Evolutionary conservation across 768 basidiomycete genomes (phyloP).

Genomic region (Paxillus ammoniavirescens): DNA sequence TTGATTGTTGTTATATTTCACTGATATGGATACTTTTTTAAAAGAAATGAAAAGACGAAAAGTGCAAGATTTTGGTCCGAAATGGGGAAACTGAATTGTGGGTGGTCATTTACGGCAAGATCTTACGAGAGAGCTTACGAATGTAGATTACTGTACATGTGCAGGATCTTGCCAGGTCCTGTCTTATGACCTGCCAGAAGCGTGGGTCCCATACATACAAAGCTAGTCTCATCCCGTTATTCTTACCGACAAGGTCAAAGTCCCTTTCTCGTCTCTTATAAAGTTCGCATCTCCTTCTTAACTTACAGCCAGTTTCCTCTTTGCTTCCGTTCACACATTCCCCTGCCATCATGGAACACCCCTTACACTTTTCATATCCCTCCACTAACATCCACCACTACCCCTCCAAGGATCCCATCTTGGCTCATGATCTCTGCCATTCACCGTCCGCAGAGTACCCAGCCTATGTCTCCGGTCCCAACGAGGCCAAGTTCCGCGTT

Average conservation of each 20-base stretch:
- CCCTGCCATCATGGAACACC: slow-evolving; percentile 16
- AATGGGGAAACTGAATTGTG: slow-evolving; percentile 25
- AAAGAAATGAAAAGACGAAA: slow-evolving; percentile 20
- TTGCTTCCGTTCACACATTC: slow-evolving; percentile 1
- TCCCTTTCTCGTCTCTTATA: slow-evolving; percentile 23
- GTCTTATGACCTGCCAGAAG: slow-evolving; percentile 31
- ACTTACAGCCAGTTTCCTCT: slow-evolving; percentile 22
- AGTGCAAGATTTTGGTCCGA: slow-evolving; percentile 17
- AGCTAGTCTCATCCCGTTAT: slow-evolving; percentile 12
- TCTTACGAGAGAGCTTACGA: slow-evolving; percentile 27
- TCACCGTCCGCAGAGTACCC: slow-evolving; percentile 7
- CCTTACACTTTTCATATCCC: not conserved
- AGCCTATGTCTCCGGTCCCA: not conserved
- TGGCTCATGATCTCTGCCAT: not conserved
- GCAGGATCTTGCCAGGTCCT: slow-evolving; percentile 23
- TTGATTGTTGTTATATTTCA: slow-evolving; percentile 11
- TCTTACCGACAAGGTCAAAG: slow-evolving; percentile 19
- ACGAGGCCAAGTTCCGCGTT: slow-evolving; percentile 25
- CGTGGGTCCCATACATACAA: slow-evolving; percentile 28
- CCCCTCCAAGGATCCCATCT: not conserved
- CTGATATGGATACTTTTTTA: slow-evolving; percentile 15
- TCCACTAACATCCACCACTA: not conserved
- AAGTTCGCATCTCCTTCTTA: slow-evolving; percentile 13
- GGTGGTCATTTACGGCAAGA: slow-evolving; percentile 27
- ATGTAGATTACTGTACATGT: slow-evolving; percentile 29